These are phyloP conservation scores for Escovopsis sp. DNA, from an alignment of 2,329 filamentous ascomycete species.

Conservation along the genomic window DNA sequence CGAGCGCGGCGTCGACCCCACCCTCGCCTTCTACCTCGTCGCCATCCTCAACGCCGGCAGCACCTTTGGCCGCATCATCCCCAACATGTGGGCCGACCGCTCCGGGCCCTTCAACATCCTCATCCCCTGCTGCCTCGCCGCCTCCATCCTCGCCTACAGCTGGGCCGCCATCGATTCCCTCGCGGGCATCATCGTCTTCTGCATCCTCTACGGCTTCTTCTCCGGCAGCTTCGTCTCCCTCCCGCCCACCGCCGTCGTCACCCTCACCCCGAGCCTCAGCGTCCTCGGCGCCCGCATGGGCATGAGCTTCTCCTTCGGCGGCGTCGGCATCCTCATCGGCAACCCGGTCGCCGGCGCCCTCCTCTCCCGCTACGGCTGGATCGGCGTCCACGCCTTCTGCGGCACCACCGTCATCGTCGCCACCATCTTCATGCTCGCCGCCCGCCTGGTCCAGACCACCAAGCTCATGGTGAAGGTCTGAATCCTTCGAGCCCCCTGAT, in stretches of 20 bases:
- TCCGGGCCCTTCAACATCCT: slow-evolving; percentile 25
- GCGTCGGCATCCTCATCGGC: slow-evolving; percentile 32
- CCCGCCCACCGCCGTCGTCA: slow-evolving; percentile 24
- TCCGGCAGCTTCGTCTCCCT: slow-evolving; percentile 29
- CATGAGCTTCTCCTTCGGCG: slow-evolving; percentile 14
- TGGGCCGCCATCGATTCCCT: slow-evolving; percentile 23
- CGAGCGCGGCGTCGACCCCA: slow-evolving; percentile 20
- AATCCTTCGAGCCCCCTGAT: too few species aligned
- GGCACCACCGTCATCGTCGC: too few species aligned
- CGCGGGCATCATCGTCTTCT: slow-evolving; percentile 24
- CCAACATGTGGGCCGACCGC: slow-evolving; percentile 28
- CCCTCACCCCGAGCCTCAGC: slow-evolving; percentile 20
- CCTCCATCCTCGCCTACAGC: slow-evolving; percentile 22
- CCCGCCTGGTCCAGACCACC: too few species aligned
- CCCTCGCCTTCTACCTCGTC: slow-evolving; percentile 26
- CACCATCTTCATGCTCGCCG: too few species aligned
- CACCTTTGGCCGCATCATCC: slow-evolving; percentile 28
- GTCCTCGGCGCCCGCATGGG: slow-evolving; percentile 21
- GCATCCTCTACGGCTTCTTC: slow-evolving; percentile 29
- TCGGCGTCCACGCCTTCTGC: too few species aligned
- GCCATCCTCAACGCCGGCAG: slow-evolving; percentile 30
- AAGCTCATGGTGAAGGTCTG: too few species aligned
- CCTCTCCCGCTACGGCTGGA: background rate
- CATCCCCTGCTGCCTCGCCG: slow-evolving; percentile 16
- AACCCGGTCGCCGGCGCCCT: slow-evolving; percentile 28